Base-by-base conservation (phyloP, 2,329 filamentous ascomycete species). In the Calonectria montana region DNA sequence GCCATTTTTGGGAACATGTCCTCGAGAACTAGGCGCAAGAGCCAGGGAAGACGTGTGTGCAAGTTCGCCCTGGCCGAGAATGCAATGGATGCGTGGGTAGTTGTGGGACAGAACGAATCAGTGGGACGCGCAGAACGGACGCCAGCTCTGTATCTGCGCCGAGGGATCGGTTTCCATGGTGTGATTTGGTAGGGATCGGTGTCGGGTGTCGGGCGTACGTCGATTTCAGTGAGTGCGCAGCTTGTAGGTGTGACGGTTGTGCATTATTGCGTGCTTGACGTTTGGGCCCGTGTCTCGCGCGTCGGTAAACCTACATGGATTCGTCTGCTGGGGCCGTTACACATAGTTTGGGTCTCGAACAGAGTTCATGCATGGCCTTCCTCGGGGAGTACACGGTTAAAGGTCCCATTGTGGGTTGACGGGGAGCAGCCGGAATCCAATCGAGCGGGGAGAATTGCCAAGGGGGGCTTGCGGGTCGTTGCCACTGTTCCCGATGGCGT, bases 281-380 rank as follows among this genome's bases (percentile, higher is more conserved):
- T 47, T 59, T 31, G 21, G 48, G 31, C 35, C 35, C 39, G 57
- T 65, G 31, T 21, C 27, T 29, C 16, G 27, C 16, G 27, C 31
- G 41, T 48, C 21, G 53, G 27, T 45, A 31, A n/a, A 35, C 27
- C 16, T 48, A 21, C 48, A 45, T 59, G 50, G 29, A 65, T 57
- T 27, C n/a, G 4, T 29, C 16, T 21, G 29, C 29, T 35, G 48
- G 66, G 16, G 6, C 39, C 23, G 63, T 65, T 69, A 50, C 61
- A 25, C 47, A 18, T 23, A 16, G 21, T 48, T 23, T 25, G 59
- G 59, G 27, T 27, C 67, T 50, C 29, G 31, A 55, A 53, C 67
- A 59, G 41, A 25, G 67, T 65, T 69, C 67, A 69, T 65, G 67
- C 48, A 65, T 67, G 31, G 7, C n/a, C 55, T 41, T 59, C 39